Evolutionary conservation across 306 rosid species (phyloP).

Genomic region (Acacia crassicarpa): DNA sequence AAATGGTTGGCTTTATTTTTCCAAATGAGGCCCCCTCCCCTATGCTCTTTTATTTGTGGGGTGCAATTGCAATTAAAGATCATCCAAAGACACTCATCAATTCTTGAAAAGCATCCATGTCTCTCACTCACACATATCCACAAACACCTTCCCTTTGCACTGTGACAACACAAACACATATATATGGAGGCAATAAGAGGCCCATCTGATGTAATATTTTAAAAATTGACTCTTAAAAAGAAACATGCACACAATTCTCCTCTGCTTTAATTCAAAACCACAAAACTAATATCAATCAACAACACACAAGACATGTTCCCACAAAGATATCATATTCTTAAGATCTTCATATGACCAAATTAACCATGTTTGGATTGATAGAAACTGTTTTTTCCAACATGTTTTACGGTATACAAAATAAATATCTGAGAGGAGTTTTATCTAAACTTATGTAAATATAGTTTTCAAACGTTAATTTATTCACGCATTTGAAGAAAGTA

Average conservation of each 20-base stretch:
- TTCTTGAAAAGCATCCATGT: constrained; percentile 17
- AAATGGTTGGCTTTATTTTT: constrained; percentile 40
- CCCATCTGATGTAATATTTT: background rate
- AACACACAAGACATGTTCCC: constrained; percentile 17
- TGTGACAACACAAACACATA: background rate
- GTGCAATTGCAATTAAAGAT: constrained; percentile 8
- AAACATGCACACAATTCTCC: background rate
- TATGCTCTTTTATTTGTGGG: background rate
- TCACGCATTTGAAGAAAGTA: background rate
- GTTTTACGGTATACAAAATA: accelerated
- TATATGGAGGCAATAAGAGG: background rate
- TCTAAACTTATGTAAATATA: accelerated
- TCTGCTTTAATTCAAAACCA: constrained; percentile 27
- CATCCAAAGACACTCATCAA: constrained; percentile 35
- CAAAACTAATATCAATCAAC: constrained; percentile 30
- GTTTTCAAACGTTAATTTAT: too few relatives aligned
- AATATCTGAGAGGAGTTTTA: too few relatives aligned
- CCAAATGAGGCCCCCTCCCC: background rate
- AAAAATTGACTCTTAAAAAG: background rate
- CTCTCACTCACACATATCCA: constrained; percentile 24
- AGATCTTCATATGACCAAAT: background rate
- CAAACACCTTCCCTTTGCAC: background rate
- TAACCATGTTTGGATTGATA: background rate
- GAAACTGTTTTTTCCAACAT: too few relatives aligned
- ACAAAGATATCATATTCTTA: background rate